Evolutionary conservation across 2,329 filamentous ascomycete genomes (phyloP).

Genomic region (Fulvia fulva): DNA sequence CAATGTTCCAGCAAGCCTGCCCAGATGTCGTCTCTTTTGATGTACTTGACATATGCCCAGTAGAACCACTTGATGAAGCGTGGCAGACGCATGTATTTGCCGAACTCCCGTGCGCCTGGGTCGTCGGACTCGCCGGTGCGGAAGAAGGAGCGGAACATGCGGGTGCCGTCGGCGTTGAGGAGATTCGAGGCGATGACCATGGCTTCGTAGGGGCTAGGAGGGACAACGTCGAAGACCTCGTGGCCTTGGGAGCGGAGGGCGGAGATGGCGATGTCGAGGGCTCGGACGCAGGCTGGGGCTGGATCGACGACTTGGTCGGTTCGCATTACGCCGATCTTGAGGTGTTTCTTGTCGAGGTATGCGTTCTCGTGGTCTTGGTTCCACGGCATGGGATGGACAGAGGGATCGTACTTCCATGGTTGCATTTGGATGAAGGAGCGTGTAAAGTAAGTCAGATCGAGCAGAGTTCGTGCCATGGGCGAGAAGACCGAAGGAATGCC

Average conservation of each 20-base stretch:
- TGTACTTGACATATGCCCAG: constrained; percentile 83
- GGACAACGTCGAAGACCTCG: constrained; percentile 61
- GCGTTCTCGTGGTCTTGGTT: constrained; percentile 58
- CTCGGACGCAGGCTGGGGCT: constrained; percentile 75
- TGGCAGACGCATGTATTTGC: constrained; percentile 68
- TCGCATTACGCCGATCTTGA: constrained; percentile 72
- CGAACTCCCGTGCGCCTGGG: constrained; percentile 69
- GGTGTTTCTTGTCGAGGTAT: constrained; percentile 58
- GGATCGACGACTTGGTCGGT: constrained; percentile 75
- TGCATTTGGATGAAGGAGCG: constrained; percentile 72
- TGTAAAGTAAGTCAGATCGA: constrained; percentile 81
- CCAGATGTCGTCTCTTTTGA: constrained; percentile 72
- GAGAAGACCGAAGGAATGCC: constrained; percentile 85
- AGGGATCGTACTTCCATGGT: constrained; percentile 85
- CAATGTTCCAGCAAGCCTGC: constrained; percentile 71
- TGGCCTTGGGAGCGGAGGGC: constrained; percentile 71
- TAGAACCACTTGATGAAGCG: constrained; percentile 76
- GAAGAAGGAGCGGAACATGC: constrained; percentile 74
- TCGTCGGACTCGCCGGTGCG: constrained; percentile 76
- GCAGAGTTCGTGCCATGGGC: constrained; percentile 83
- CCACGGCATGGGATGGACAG: constrained; percentile 82
- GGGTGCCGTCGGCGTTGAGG: constrained; percentile 78
- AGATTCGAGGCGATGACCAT: constrained; percentile 74
- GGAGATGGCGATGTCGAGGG: constrained; percentile 64
- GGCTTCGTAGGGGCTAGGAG: constrained; percentile 61